Conservation (phyloP, 371 early-diverging fungal species). For the Fennellomyces sp. region DNA sequence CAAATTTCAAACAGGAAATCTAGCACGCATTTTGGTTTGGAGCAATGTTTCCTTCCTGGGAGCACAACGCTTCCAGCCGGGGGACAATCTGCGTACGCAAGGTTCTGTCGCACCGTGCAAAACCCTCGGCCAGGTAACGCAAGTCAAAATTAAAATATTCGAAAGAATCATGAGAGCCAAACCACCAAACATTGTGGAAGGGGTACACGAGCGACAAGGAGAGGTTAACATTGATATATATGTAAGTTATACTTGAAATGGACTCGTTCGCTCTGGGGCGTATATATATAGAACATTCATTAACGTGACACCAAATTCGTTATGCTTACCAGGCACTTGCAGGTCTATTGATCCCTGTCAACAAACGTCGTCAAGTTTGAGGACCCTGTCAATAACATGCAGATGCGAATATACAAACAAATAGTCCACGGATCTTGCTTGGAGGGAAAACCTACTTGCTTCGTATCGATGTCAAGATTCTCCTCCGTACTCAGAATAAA, state of each 20-base stretch:
- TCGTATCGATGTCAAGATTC: too few species aligned
- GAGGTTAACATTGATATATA: not conserved
- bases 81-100: too few species aligned
- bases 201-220: not conserved
- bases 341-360: too few species aligned
- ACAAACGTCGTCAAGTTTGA: not conserved
- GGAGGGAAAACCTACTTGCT: too few species aligned
- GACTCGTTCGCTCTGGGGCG: not conserved
- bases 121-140: too few species aligned
- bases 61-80: not conserved
- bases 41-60: not conserved
- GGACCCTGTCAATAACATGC: too few species aligned
- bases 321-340: not conserved
- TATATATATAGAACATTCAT: constrained; percentile 2
- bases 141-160: not conserved
- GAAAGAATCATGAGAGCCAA: not conserved
- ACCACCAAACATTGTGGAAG: not conserved
- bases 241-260: not conserved
- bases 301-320: not conserved
- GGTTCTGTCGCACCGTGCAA: too few species aligned
- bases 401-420: too few species aligned
- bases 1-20: not conserved
- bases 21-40: not conserved
- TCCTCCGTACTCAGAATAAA: not conserved
- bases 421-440: too few species aligned